Evolutionary conservation across 306 rosid species (phyloP).

Genomic region (Astragalus glycyphyllos): DNA sequence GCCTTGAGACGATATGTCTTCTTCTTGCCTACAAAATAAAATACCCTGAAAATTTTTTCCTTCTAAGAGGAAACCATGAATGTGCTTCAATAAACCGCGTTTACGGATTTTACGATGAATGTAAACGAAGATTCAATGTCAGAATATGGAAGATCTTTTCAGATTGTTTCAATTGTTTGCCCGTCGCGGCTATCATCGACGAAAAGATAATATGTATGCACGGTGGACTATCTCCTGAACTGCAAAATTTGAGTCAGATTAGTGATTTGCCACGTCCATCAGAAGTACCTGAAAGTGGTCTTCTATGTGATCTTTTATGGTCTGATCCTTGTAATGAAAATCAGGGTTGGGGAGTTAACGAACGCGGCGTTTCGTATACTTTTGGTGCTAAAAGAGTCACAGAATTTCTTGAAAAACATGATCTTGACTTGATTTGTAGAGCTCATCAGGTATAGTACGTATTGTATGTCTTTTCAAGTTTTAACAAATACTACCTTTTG

Average conservation of each 20-base stretch:
- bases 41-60: constrained; percentile 48
- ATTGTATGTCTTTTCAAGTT: background rate
- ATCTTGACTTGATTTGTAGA: constrained; percentile 53
- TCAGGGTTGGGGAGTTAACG: constrained; percentile 47
- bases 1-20: constrained; percentile 50
- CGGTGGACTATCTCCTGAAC: constrained; percentile 51
- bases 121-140: constrained; percentile 49
- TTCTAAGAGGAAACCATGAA: constrained; percentile 51
- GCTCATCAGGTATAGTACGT: constrained; percentile 49
- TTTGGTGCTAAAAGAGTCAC: constrained; percentile 46
- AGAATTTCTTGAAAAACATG: constrained; percentile 44
- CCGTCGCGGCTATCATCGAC: constrained; percentile 45
- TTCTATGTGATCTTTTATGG: constrained; percentile 51
- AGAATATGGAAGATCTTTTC: constrained; percentile 45
- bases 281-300: constrained; percentile 49
- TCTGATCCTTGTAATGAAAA: constrained; percentile 47
- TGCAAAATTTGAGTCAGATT: constrained; percentile 45
- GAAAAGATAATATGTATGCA: constrained; percentile 50
- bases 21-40: constrained; percentile 53
- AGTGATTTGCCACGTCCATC: constrained; percentile 38
- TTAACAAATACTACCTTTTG: no score
- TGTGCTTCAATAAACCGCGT: constrained; percentile 46
- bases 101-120: constrained; percentile 51
- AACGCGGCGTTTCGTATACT: constrained; percentile 53
- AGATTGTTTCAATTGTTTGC: constrained; percentile 51